Conservation (phyloP, 2,329 filamentous ascomycete genomes). For the Fusarium tanahbumbuense region DNA sequence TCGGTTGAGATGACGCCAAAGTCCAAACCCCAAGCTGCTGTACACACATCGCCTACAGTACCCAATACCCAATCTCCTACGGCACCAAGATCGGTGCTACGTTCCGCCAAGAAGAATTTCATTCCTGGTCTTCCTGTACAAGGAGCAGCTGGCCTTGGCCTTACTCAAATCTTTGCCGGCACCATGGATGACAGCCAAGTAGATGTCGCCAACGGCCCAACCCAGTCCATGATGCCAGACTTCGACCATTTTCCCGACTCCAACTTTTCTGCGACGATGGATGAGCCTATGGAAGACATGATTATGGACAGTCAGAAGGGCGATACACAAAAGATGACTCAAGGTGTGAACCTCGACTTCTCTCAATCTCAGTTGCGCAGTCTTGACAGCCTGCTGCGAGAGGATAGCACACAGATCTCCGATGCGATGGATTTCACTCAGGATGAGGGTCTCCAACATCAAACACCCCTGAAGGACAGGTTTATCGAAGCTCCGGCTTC, state of each 20-base stretch:
- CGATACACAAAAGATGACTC: constrained; percentile 53
- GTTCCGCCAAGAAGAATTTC: constrained; percentile 75
- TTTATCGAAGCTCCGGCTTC: constrained; percentile 74
- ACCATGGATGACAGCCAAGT: constrained; percentile 79
- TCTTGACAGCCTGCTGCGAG: constrained; percentile 66
- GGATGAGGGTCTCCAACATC: constrained; percentile 79
- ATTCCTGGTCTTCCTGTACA: constrained; percentile 75
- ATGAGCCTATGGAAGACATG: constrained; percentile 64
- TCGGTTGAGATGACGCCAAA: constrained; percentile 61
- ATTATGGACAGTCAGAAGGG: constrained; percentile 59
- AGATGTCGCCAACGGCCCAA: constrained; percentile 47
- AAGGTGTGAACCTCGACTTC: constrained; percentile 66
- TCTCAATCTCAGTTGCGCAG: constrained; percentile 70
- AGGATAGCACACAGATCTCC: constrained; percentile 70
- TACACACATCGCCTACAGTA: constrained; percentile 57
- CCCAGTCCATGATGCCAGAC: constrained; percentile 66
- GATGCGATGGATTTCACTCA: constrained; percentile 82
- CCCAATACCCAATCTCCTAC: constrained; percentile 61
- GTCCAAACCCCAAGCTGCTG: constrained; percentile 59
- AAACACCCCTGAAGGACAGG: constrained; percentile 75
- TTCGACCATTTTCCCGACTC: constrained; percentile 68
- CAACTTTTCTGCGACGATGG: constrained; percentile 70
- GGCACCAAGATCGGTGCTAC: constrained; percentile 72
- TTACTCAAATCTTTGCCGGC: constrained; percentile 91
- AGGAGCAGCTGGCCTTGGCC: constrained; percentile 73